These are phyloP conservation scores for Rhododendron williamsianum DNA, from an alignment of 148 eudicot species.

Conservation along the genomic window DNA sequence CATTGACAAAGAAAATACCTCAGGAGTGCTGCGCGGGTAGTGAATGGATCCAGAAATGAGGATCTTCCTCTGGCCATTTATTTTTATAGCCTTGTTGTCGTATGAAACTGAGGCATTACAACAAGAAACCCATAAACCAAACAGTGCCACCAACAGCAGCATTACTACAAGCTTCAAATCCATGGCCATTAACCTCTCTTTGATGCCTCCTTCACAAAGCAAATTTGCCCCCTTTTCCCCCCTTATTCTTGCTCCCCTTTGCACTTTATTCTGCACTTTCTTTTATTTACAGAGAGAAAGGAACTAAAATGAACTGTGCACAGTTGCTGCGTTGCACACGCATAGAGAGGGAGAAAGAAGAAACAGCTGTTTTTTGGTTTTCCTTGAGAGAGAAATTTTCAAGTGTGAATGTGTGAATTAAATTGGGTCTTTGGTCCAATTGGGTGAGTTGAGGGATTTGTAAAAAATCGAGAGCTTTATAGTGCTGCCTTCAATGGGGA, in stretches of 20 bases:
- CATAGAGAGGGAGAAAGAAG: constrained; percentile 7
- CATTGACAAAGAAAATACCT: constrained; percentile 37
- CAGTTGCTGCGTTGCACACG: constrained; percentile 1
- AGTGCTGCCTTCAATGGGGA: constrained; percentile 19
- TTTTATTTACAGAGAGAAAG: constrained; percentile 11
- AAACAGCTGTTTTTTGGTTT: constrained; percentile 36
- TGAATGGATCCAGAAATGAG: constrained; percentile 96
- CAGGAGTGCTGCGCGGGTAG: constrained; percentile 92
- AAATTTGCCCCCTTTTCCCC: constrained; percentile 19
- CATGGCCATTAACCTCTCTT: constrained; percentile 19
- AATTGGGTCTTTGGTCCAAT: background rate
- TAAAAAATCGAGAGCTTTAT: constrained; percentile 14
- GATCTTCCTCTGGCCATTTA: constrained; percentile 75
- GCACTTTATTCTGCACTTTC: constrained; percentile 46
- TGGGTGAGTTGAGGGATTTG: background rate
- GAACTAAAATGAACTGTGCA: background rate
- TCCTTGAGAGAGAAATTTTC: background rate
- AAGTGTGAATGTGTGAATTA: background rate
- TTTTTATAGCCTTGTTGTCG: constrained; percentile 59
- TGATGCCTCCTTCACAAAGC: constrained; percentile 21
- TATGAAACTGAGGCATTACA: constrained; percentile 57
- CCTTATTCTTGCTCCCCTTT: constrained; percentile 8
- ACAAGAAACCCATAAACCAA: constrained; percentile 30
- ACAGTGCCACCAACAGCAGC: constrained; percentile 31
- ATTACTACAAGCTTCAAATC: constrained; percentile 26